These are phyloP conservation scores for Ceratobasidium sp. DNA, from an alignment of 1,284 basidiomycete genomes.

Conservation along the genomic window DNA sequence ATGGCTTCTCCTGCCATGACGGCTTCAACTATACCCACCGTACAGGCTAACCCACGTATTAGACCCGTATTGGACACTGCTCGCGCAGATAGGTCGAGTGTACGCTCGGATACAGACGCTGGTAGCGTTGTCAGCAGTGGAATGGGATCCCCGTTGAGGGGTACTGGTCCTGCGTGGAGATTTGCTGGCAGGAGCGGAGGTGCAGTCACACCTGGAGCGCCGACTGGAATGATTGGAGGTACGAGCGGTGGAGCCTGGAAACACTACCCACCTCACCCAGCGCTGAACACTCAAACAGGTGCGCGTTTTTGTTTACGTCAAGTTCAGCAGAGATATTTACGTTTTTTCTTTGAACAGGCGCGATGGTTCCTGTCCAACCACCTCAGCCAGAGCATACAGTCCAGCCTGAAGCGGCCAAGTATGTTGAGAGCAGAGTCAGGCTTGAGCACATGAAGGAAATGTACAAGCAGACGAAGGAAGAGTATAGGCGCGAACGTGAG, in stretches of 20 bases:
- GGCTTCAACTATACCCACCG: conserved; percentile 9
- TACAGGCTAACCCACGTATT: conserved; percentile 7
- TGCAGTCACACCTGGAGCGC: background rate
- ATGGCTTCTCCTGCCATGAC: conserved; percentile 31
- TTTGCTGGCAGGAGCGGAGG: conserved; percentile 30
- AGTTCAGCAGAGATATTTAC: too few relatives aligned
- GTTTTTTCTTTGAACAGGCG: conserved; percentile 4
- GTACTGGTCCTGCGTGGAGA: conserved; percentile 26
- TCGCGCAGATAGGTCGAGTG: conserved; percentile 33
- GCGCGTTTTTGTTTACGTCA: background rate
- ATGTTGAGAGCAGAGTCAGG: conserved; percentile 32
- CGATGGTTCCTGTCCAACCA: conserved; percentile 6
- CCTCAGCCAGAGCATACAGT: background rate
- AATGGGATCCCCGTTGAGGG: conserved; percentile 22
- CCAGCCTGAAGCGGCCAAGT: conserved; percentile 19
- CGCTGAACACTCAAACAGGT: conserved; percentile 29
- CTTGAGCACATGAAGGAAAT: conserved; percentile 40
- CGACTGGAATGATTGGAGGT: background rate
- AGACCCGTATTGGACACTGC: conserved; percentile 34
- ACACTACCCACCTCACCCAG: conserved; percentile 12
- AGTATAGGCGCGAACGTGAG: conserved; percentile 38
- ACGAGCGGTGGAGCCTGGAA: conserved; percentile 5
- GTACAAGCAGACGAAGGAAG: conserved; percentile 41
- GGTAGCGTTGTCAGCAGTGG: conserved; percentile 28
- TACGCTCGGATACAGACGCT: conserved; percentile 29